A percentile compares a stretch with the other conserved stretches of the same genome.
Conservation (phyloP, 176 grass and related monocot genomes). For the Carex kokanica region DNA sequence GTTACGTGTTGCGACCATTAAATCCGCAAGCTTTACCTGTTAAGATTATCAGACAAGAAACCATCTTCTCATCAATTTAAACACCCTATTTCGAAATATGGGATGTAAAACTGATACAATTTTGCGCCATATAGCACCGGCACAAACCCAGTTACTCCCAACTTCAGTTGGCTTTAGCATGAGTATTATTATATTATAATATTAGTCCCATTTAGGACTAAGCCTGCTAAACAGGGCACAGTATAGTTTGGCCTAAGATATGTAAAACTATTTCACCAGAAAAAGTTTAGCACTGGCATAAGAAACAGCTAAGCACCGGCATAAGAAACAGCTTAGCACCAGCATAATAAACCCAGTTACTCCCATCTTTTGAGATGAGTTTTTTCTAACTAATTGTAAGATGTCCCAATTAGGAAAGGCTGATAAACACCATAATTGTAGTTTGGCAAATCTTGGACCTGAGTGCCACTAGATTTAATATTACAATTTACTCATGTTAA, state of each 20-base stretch:
- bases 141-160: background rate
- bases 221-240: background rate
- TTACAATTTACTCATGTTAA: background rate
- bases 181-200: background rate
- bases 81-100: background rate
- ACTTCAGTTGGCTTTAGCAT: background rate
- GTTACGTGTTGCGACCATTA: constrained; percentile 69
- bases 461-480: constrained; percentile 1
- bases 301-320: background rate
- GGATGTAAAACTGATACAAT: background rate
- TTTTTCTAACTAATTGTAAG: background rate
- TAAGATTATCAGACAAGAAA: background rate
- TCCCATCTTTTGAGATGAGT: background rate
- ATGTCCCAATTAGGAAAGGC: background rate
- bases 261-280: background rate
- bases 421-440: background rate
- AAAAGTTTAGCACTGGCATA: background rate
- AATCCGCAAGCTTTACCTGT: constrained; percentile 77
- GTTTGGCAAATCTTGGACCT: background rate
- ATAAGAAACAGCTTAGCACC: background rate
- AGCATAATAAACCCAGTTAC: background rate
- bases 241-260: background rate
- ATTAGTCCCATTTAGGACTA: background rate
- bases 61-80: background rate
- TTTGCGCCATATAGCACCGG: background rate